Percentiles rank a stretch among this genome's conserved stretches.
phyloP scores from a whole-genome alignment of 768 basidiomycete genomes.

The Rhodotorula paludigena region DNA sequence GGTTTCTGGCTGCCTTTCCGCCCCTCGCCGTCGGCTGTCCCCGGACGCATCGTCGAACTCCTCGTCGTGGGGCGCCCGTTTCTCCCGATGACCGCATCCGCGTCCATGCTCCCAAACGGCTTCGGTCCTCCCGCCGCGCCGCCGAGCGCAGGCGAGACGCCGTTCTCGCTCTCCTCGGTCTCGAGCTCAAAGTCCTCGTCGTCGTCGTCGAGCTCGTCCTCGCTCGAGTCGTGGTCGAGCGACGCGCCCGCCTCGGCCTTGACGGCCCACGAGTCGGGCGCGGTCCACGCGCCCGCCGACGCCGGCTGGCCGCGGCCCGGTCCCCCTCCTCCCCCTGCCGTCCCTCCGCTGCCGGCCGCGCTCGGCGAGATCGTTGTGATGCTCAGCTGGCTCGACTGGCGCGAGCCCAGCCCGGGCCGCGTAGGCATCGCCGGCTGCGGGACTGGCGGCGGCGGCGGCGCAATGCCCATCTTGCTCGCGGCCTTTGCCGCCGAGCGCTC shows the following conservation, averaged over 20 bases:
- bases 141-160: slow-evolving; percentile 6
- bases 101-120: not conserved
- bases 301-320: not conserved
- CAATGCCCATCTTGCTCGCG: not conserved
- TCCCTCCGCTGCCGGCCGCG: not conserved
- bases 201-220: slow-evolving; percentile 42
- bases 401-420: slow-evolving; percentile 1
- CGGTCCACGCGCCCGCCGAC: slow-evolving; percentile 44
- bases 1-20: slow-evolving; percentile 24
- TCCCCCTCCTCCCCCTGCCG: not conserved
- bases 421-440: not conserved
- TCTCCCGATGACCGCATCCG: not conserved
- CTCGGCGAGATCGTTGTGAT: not conserved
- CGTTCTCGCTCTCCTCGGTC: slow-evolving; percentile 20
- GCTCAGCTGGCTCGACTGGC: not conserved
- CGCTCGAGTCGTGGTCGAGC: slow-evolving; percentile 39
- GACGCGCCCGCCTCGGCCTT: slow-evolving; percentile 44
- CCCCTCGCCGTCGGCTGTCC: slow-evolving; percentile 27
- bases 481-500: not conserved
- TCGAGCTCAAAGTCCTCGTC: slow-evolving; percentile 41
- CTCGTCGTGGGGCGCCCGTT: slow-evolving; percentile 16
- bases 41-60: slow-evolving; percentile 7
- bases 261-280: slow-evolving; percentile 54
- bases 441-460: not conserved
- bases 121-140: not conserved